Base-by-base conservation (phyloP, 2,329 filamentous ascomycete species). In the Thielaviopsis punctulata region DNA sequence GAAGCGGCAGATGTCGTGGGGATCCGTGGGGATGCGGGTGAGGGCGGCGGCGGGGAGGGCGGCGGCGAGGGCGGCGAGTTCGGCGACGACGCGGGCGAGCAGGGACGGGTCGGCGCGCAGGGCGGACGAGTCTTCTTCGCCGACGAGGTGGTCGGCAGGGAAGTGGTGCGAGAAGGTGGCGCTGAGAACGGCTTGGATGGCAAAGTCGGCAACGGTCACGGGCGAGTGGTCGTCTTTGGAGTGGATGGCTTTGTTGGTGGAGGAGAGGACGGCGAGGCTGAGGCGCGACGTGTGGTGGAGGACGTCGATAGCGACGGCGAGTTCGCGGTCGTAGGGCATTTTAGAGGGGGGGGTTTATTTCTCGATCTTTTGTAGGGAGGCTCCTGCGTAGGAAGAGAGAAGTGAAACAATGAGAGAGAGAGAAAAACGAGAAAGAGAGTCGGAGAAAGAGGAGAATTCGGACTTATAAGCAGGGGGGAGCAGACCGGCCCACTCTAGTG, bases 161-260 rank as follows among this genome's bases (percentile, higher is more conserved):
- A 78, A 79, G 4, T 69, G 68, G 51, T 62, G 55, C 51, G 71
- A 69, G 53, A 78, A 63, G 1, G 71, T 72, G 36, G 68, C 63
- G 5, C 72, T 72, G 41, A 79, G 66, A 4, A 79, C 65, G 0
- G 73, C 74, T 58, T 79, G 75, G 53, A 77, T 70, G 51, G 76
- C 75, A 57, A 79, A 78, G 61, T 79, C 76, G 60, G 72, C 76
- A 19, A 78, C 66, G 0, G 76, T 79, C 46, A 79, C 76, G 2
- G 74, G 75, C 52, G 70, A 75, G 33, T 76, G 63, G 59, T 77
- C 75, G 44, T 70, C 68, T 56, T 79, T 79, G 54, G 71, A 65
- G 22, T 76, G 61, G 22, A 68, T 65, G 52, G 70, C 72, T 59
- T 75, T 75, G 62, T 75, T 70, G 25, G 67, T 63, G 2, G 66